phyloP scores from a whole-genome alignment of 345 rosid genomes.

The Raphanus sativus region DNA sequence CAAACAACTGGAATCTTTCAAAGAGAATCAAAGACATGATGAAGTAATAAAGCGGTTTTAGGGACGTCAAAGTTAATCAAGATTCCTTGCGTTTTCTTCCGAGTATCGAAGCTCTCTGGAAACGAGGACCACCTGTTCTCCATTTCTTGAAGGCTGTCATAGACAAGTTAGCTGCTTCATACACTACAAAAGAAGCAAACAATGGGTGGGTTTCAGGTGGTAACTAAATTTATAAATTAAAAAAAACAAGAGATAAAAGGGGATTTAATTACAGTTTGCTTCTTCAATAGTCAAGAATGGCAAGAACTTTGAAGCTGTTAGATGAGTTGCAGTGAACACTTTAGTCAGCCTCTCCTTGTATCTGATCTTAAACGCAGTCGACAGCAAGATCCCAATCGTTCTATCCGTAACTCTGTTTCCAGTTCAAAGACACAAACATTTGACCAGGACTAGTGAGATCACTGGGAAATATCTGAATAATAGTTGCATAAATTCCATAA shows the following conservation, averaged over 20 bases:
- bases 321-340: constrained; percentile 69
- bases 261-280: constrained; percentile 47
- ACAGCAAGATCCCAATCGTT: constrained; percentile 63
- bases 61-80: constrained; percentile 29
- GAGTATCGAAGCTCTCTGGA: constrained; percentile 80
- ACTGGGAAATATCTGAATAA: neutral
- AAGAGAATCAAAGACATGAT: neutral
- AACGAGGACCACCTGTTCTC: constrained; percentile 84
- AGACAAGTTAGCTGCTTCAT: constrained; percentile 77
- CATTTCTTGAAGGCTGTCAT: constrained; percentile 75
- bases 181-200: constrained; percentile 46
- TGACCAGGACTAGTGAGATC: neutral
- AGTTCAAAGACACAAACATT: neutral
- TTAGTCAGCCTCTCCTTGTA: constrained; percentile 75
- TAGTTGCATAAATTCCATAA: neutral
- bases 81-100: constrained; percentile 84
- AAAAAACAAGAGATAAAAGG: neutral
- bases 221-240: neutral
- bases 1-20: constrained; percentile 21
- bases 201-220: neutral
- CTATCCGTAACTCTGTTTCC: constrained; percentile 59
- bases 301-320: constrained; percentile 58
- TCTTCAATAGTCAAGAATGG: constrained; percentile 60
- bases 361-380: constrained; percentile 68
- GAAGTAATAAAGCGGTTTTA: constrained; percentile 7